Evolutionary conservation across 2,329 filamentous ascomycete species (phyloP).

Genomic region (Dothistroma pini): DNA sequence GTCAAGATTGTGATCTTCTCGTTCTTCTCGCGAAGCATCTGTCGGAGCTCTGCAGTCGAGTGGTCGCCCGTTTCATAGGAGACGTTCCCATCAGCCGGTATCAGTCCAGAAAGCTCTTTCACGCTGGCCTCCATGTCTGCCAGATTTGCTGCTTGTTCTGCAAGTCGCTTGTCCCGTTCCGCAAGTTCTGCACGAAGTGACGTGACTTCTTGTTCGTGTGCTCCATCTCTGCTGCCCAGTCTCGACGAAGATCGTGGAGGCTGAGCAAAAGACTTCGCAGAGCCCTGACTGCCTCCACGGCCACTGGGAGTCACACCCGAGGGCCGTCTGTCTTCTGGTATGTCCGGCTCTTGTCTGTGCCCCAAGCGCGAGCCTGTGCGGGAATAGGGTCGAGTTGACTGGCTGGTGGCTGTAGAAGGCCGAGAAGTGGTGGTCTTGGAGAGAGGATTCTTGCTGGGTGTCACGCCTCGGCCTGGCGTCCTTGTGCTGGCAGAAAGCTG

Average conservation of each 20-base stretch:
- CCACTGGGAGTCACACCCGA: slow-evolving; percentile 41
- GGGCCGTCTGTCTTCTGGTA: slow-evolving; percentile 35
- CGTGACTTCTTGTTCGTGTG: slow-evolving; percentile 57
- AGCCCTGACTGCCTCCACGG: slow-evolving; percentile 25
- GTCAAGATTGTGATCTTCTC: slow-evolving; percentile 93
- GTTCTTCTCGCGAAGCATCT: slow-evolving; percentile 88
- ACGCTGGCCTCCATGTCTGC: slow-evolving; percentile 87
- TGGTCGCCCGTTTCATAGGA: slow-evolving; percentile 65
- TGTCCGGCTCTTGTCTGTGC: slow-evolving; percentile 39
- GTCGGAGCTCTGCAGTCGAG: slow-evolving; percentile 59
- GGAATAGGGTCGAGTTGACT: slow-evolving; percentile 44
- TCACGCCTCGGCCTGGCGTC: slow-evolving; percentile 47
- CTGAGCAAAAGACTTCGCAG: slow-evolving; percentile 41
- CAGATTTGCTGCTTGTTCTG: slow-evolving; percentile 77
- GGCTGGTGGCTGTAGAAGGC: slow-evolving; percentile 35
- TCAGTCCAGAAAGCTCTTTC: slow-evolving; percentile 72
- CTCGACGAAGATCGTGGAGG: slow-evolving; percentile 36
- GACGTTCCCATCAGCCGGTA: slow-evolving; percentile 51
- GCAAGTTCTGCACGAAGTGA: slow-evolving; percentile 69
- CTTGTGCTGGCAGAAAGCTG: slow-evolving; percentile 51
- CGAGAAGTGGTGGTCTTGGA: slow-evolving; percentile 52
- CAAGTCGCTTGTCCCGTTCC: slow-evolving; percentile 81
- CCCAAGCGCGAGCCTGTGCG: slow-evolving; percentile 47
- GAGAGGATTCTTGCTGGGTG: slow-evolving; percentile 29
- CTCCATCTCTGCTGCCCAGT: slow-evolving; percentile 29